Base-by-base conservation (phyloP, 768 basidiomycete genomes). In the Baorangia bicolor region DNA sequence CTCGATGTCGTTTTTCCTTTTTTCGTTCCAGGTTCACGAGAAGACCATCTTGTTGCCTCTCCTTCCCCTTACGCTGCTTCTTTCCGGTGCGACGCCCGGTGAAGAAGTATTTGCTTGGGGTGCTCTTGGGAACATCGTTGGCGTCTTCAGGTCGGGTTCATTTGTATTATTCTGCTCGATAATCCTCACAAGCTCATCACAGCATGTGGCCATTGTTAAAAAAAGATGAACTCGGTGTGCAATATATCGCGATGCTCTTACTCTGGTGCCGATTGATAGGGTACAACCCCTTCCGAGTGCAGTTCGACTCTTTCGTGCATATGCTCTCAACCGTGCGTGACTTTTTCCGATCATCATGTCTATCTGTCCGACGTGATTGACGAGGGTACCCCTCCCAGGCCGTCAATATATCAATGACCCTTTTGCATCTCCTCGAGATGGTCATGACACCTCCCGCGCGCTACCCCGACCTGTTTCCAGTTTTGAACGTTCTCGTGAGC, bases 11-110 rank as follows among this genome's bases (percentile, higher is more conserved):
- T 97, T 98, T 80, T 98, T 96, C 75, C 77, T 98, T 31, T 95
- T 96, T 76, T 94, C 94, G 7, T 96, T 96, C 72, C 94, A 97
- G 65, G 94, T 95, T 37, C 95, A 97, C 70, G 95, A 98, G 71
- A 98, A 97, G 77, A 87, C 88, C 4, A 90, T 98, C 38, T 68
- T 97, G 18, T 67, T 98, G 1, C 93, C 94, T 4, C 77, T 98
- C 21, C 70, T 98, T 59, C 95, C 95, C 0, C 75, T 94, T 28
- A 91, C 87, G 0, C 77, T 98, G 18, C 77, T 95, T 16, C 77
- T 95, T 50, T 87, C 80, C 5, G 77, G 76, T 4, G 69, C 77
- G 4, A 59, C 70, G 0, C 60, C 61, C 1, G 60, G 61, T 25
- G 52, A 71, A 59, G 54, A 66, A 34, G 59, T 64, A 21, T 70